These are phyloP conservation scores for Staphylotrichum longicolle DNA, from an alignment of 495 filamentous ascomycete species.

Conservation along the genomic window DNA sequence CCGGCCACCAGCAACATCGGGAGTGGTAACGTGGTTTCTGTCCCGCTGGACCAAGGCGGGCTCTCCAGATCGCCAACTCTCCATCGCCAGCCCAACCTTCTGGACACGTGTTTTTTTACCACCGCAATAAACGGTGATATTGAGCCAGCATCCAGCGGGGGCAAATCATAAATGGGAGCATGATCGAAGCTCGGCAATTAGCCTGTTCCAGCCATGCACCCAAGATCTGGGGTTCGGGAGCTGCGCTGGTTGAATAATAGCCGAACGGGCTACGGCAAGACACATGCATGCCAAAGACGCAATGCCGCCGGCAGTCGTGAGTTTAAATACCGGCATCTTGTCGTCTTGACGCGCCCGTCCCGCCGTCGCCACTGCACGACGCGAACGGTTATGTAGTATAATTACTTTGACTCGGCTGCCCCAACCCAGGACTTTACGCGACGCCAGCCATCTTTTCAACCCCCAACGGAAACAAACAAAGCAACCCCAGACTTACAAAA, in stretches of 20 bases:
- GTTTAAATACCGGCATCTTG: background rate
- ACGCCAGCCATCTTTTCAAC: no score
- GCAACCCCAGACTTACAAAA: background rate
- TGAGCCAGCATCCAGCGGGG: background rate
- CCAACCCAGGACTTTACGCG: no score
- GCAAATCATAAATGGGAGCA: conserved; percentile 3
- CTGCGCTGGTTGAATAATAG: conserved; percentile 6
- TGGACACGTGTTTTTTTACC: conserved; percentile 15
- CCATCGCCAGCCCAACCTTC: background rate
- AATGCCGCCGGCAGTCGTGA: conserved; percentile 4
- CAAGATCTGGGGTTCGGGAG: conserved; percentile 14
- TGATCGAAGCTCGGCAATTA: conserved; percentile 17
- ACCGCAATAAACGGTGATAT: conserved; percentile 8
- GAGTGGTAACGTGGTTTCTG: no score
- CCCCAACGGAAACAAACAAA: no score
- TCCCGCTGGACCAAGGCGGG: no score
- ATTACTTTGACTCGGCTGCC: background rate
- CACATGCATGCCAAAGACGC: background rate
- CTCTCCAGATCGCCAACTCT: background rate
- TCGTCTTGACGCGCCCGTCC: background rate
- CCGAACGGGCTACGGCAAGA: conserved; percentile 1
- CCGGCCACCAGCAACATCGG: no score
- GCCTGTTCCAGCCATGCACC: conserved; percentile 14
- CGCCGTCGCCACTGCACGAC: background rate
- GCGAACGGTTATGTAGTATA: background rate